These are phyloP conservation scores for Cladosporium sp. DNA, from an alignment of 2,329 filamentous ascomycete genomes.

Conservation along the genomic window DNA sequence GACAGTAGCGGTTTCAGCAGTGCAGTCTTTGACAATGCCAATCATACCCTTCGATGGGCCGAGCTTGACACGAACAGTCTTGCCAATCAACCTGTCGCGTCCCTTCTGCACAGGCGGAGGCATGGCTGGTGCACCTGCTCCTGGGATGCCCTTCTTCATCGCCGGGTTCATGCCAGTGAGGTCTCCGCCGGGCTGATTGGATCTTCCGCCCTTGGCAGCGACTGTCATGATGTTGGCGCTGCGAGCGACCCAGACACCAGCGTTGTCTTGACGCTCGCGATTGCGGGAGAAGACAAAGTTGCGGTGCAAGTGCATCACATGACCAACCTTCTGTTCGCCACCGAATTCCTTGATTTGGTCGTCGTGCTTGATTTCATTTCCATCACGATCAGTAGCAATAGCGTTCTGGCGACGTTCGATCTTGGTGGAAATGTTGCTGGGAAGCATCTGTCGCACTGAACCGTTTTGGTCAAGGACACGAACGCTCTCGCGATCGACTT, in stretches of 20 bases:
- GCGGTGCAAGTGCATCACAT: slow-evolving; percentile 90
- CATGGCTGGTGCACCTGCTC: slow-evolving; percentile 56
- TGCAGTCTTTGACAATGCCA: slow-evolving; percentile 94
- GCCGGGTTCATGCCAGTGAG: slow-evolving; percentile 91
- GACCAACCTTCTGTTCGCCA: slow-evolving; percentile 81
- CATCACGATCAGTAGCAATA: slow-evolving; percentile 88
- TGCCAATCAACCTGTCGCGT: slow-evolving; percentile 81
- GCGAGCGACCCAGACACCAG: slow-evolving; percentile 84
- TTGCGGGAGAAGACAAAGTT: slow-evolving; percentile 91
- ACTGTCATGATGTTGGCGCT: slow-evolving; percentile 84
- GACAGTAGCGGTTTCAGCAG: slow-evolving; percentile 79
- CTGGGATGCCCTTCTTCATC: slow-evolving; percentile 60
- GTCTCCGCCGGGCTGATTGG: slow-evolving; percentile 72
- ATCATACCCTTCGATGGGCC: slow-evolving; percentile 90
- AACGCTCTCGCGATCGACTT: slow-evolving; percentile 90
- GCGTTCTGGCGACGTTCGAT: slow-evolving; percentile 74
- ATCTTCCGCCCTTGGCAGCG: slow-evolving; percentile 87
- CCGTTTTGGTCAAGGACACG: slow-evolving; percentile 89
- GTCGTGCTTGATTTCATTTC: slow-evolving; percentile 86
- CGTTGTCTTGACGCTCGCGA: slow-evolving; percentile 79
- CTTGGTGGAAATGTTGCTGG: slow-evolving; percentile 89
- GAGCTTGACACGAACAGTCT: slow-evolving; percentile 84
- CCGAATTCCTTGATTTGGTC: slow-evolving; percentile 90
- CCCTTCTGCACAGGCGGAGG: slow-evolving; percentile 72
- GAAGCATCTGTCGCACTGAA: slow-evolving; percentile 76